Conservation (phyloP, 176 grass and related monocot genomes). For the Eleusine indica region DNA sequence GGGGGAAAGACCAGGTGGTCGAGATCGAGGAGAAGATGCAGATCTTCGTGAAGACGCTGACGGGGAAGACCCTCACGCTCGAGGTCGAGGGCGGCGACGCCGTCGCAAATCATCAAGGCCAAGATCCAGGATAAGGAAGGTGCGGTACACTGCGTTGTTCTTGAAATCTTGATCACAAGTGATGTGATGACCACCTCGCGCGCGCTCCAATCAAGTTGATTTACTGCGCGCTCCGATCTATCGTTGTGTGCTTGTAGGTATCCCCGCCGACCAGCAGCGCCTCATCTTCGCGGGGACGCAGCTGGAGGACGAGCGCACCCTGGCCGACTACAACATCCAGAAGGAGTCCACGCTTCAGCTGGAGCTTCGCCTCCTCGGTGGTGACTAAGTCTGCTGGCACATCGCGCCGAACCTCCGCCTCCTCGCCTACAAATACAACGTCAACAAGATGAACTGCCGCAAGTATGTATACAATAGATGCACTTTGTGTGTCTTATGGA, state of each 20-base stretch:
- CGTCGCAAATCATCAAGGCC: conserved; percentile 59
- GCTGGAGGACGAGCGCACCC: conserved; percentile 56
- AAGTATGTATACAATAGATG: conserved; percentile 19
- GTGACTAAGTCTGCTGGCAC: not conserved
- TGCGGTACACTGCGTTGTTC: not conserved
- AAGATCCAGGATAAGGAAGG: conserved; percentile 74
- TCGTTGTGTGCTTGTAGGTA: too few relatives aligned
- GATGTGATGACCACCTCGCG: not conserved
- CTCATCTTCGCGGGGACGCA: conserved; percentile 32
- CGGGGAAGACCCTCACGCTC: conserved; percentile 81
- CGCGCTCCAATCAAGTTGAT: too few relatives aligned
- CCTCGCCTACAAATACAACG: conserved; percentile 35
- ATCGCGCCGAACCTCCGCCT: conserved; percentile 7
- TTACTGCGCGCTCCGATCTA: too few relatives aligned
- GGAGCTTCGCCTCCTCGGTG: conserved; percentile 51
- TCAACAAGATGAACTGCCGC: conserved; percentile 41
- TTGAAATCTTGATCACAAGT: not conserved
- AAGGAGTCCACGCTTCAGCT: conserved; percentile 65
- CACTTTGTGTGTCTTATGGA: too few relatives aligned
- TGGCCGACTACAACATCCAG: conserved; percentile 62
- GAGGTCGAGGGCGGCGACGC: conserved; percentile 87
- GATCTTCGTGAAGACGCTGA: conserved; percentile 74
- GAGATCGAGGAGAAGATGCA: conserved; percentile 35
- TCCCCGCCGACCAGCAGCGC: conserved; percentile 3
- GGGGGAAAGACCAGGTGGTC: too few relatives aligned